Conservation (phyloP, 495 filamentous ascomycete genomes). For the Polyplosphaeria fusca region DNA sequence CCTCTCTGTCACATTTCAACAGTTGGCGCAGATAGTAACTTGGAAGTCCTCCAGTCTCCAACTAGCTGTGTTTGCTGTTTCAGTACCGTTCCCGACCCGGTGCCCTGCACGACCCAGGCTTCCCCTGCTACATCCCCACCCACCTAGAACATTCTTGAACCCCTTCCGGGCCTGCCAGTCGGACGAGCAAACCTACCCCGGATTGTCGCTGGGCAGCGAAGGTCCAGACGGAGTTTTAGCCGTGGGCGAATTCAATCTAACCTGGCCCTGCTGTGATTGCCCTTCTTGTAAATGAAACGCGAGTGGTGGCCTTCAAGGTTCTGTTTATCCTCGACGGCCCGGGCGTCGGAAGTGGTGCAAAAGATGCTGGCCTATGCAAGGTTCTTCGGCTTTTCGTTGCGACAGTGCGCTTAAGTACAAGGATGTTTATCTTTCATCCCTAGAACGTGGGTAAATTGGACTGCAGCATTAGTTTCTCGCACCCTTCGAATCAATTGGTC, state of each 20-base stretch:
- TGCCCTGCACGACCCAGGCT: too few species aligned
- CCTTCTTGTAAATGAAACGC: neutral
- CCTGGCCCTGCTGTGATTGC: neutral
- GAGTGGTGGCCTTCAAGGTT: neutral
- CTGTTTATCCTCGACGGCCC: constrained; percentile 22
- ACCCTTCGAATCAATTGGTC: neutral
- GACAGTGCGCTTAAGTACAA: constrained; percentile 8
- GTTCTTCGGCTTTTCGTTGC: constrained; percentile 18
- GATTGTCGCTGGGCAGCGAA: neutral
- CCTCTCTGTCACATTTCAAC: neutral
- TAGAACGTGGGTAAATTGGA: constrained; percentile 21
- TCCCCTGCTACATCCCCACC: neutral
- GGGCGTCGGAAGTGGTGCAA: neutral
- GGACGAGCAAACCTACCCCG: neutral
- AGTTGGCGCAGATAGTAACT: neutral
- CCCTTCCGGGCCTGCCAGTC: too few species aligned
- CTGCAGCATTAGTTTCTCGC: neutral
- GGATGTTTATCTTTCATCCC: constrained; percentile 1
- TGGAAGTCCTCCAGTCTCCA: neutral
- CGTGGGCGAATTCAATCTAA: constrained; percentile 6
- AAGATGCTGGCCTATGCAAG: constrained; percentile 2
- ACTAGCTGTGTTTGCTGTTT: neutral
- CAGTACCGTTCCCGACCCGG: neutral
- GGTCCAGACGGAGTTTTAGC: neutral
- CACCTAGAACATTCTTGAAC: neutral